Base-by-base conservation (phyloP, 257 asterid genomes). In the Vinca minor region DNA sequence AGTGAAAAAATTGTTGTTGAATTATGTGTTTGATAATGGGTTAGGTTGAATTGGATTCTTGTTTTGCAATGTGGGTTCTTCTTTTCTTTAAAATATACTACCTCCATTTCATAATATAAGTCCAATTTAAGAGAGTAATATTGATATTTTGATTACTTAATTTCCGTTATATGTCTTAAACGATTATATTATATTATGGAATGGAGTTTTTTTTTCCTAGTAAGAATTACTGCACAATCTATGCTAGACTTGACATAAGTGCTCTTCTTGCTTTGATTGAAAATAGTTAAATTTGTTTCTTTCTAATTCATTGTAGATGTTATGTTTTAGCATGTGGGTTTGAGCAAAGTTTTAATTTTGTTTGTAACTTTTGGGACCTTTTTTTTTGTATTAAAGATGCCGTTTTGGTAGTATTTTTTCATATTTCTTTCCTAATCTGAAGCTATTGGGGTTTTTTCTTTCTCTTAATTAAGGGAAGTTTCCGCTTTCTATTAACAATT, bases 41-140 rank as follows among this genome's bases (percentile, higher is more conserved):
- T 39, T 56, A 47, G 63, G 28, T 49, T 68, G 63, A 54, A 64
- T 59, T 23, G 52, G 44, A 20, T 5, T 50, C 4, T 13, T 25
- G 23, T 32, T 26, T 29, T 54, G 54, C 13, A 42, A 34, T 71
- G 56, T 69, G 32, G 63, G 29, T 10, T 25, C 14, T 25, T 44
- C 3, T 28, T 34, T 4, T 15, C 12, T 25, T 12, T n/a, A n/a
- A n/a, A n/a, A n/a, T n/a, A n/a, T n/a, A n/a, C n/a, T n/a, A n/a
- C n/a, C n/a, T n/a, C n/a, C n/a, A n/a, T n/a, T n/a, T n/a, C n/a
- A n/a, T n/a, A n/a, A n/a, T n/a, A n/a, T n/a, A n/a, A n/a, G n/a
- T n/a, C n/a, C n/a, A n/a, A n/a, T n/a, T n/a, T n/a, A n/a, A n/a
- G n/a, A n/a, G n/a, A n/a, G n/a, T n/a, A n/a, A n/a, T n/a, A n/a